A percentile compares a stretch with the other conserved stretches of the same genome.
Conservation (phyloP, 2,329 filamentous ascomycete species). For the Penicillium sp. region DNA sequence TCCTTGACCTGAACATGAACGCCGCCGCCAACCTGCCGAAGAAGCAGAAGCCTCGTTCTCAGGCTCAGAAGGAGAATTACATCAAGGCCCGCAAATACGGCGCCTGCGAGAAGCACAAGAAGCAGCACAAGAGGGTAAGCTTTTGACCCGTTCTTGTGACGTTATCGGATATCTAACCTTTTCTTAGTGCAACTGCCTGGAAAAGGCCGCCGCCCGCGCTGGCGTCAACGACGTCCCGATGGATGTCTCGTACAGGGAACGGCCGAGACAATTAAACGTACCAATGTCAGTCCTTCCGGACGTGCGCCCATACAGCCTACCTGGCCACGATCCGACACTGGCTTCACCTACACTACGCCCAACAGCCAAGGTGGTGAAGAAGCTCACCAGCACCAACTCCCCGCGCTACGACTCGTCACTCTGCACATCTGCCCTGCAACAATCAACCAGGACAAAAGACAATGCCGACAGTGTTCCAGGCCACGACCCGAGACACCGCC, state of each 20-base stretch:
- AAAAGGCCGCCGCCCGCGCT: constrained; percentile 28
- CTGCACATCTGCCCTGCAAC: constrained; percentile 3
- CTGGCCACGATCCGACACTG: constrained; percentile 12
- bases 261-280: constrained; percentile 1
- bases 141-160: background rate
- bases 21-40: constrained; percentile 39
- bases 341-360: constrained; percentile 4
- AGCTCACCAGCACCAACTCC: background rate
- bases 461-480: constrained; percentile 1
- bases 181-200: constrained; percentile 37
- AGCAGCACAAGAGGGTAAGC: constrained; percentile 42
- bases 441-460: background rate
- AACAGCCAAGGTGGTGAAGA: constrained; percentile 5
- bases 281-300: constrained; percentile 7
- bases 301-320: constrained; percentile 5
- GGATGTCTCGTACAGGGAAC: constrained; percentile 7
- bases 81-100: constrained; percentile 43
- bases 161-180: background rate
- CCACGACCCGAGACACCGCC: constrained; percentile 1
- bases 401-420: constrained; percentile 9
- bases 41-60: constrained; percentile 41
- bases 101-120: constrained; percentile 43
- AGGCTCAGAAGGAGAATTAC: constrained; percentile 42
- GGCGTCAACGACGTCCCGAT: constrained; percentile 16
- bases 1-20: constrained; percentile 45